A percentile compares a stretch with the other conserved stretches of the same genome.
phyloP scores from a whole-genome alignment of 306 rosid species.

The Castanea mollissima region DNA sequence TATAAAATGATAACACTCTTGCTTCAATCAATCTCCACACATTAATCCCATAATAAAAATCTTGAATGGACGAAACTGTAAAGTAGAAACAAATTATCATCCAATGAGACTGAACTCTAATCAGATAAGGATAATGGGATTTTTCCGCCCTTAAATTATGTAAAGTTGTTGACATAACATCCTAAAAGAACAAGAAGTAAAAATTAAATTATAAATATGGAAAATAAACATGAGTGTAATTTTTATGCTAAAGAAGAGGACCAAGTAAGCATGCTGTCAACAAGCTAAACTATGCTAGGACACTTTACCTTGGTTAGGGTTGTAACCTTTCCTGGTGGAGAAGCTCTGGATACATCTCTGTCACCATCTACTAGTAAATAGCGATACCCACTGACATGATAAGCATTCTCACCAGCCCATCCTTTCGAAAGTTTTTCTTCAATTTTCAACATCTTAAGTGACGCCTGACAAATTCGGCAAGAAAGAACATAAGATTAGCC shows the following conservation, averaged over 20 bases:
- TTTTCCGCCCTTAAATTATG: not conserved
- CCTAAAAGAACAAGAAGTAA: not conserved
- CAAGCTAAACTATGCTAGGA: conserved; percentile 1
- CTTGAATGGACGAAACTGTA: no score
- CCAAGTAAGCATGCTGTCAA: not conserved
- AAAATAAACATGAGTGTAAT: not conserved
- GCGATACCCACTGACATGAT: conserved; percentile 91
- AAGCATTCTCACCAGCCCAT: conserved; percentile 98
- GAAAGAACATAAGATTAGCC: conserved; percentile 20
- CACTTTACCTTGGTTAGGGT: conserved; percentile 77
- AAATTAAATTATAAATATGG: not conserved
- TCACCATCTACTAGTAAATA: conserved; percentile 85
- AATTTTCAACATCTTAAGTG: conserved; percentile 73
- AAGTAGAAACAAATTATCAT: not conserved
- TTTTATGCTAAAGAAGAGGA: not conserved
- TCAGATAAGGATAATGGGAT: not conserved
- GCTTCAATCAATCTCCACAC: no score
- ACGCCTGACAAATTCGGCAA: conserved; percentile 56
- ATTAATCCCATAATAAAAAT: no score
- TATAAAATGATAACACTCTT: no score
- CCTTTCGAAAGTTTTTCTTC: conserved; percentile 97
- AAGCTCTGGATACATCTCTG: conserved; percentile 86
- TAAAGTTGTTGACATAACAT: not conserved
- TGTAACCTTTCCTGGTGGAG: conserved; percentile 90
- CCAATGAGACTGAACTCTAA: not conserved